Conservation (phyloP, 352 stramenopile genomes). For the Phytophthora pluvialis region DNA sequence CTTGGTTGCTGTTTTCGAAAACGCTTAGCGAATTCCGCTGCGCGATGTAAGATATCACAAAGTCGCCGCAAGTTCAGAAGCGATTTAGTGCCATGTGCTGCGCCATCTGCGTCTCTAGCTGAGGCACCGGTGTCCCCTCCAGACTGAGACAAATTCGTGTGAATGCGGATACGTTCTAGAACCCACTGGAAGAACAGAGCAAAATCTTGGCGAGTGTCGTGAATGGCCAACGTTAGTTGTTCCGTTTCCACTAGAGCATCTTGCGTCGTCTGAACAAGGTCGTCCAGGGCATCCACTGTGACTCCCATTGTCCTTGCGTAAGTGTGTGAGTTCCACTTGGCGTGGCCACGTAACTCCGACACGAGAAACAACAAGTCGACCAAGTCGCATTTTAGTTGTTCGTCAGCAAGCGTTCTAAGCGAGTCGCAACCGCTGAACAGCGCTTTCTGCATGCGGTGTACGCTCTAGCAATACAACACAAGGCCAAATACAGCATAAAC, state of each 20-base stretch:
- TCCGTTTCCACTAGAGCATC: slow-evolving; percentile 57
- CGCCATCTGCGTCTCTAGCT: not conserved
- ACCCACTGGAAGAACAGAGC: slow-evolving; percentile 71
- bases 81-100: slow-evolving; percentile 39
- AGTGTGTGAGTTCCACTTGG: slow-evolving; percentile 46
- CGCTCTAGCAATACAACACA: slow-evolving; percentile 40
- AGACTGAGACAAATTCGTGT: slow-evolving; percentile 45
- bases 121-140: slow-evolving; percentile 8
- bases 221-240: slow-evolving; percentile 41
- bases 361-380: slow-evolving; percentile 52
- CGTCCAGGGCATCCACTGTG: slow-evolving; percentile 38
- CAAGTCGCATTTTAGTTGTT: slow-evolving; percentile 47
- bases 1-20: slow-evolving; percentile 52
- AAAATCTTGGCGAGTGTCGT: slow-evolving; percentile 73
- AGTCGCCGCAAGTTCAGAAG: slow-evolving; percentile 66
- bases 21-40: slow-evolving; percentile 38
- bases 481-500: not conserved
- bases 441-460: slow-evolving; percentile 66
- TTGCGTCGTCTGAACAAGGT: slow-evolving; percentile 37
- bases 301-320: slow-evolving; percentile 54
- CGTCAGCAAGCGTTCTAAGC: slow-evolving; percentile 38
- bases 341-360: slow-evolving; percentile 60
- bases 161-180: slow-evolving; percentile 61
- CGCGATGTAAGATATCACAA: slow-evolving; percentile 58
- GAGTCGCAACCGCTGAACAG: slow-evolving; percentile 50